Percentiles rank a stretch among this genome's conserved stretches.
phyloP scores from a whole-genome alignment of 805 yeast genomes.

The Teunomyces kruisii region DNA sequence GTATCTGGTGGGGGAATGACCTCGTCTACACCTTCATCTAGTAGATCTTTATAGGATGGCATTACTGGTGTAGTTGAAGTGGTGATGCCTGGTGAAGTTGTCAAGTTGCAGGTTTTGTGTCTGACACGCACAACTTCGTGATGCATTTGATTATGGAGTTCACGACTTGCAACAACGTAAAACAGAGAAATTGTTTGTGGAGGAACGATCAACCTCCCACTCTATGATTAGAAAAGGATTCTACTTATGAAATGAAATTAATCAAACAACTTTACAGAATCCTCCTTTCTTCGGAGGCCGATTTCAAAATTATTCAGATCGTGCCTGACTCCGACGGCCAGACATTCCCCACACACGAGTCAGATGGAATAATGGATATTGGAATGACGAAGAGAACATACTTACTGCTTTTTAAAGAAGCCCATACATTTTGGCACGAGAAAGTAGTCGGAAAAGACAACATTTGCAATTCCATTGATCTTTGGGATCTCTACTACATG shows the following conservation, averaged over 20 bases:
- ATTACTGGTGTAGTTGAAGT: background rate
- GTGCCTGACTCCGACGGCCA: slow-evolving; percentile 6
- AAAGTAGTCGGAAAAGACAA: background rate
- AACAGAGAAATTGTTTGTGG: no score
- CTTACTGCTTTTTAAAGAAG: slow-evolving; percentile 29
- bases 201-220: no score
- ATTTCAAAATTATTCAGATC: slow-evolving; percentile 10
- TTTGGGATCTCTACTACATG: slow-evolving; percentile 23
- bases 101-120: background rate
- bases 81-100: background rate
- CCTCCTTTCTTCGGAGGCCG: background rate
- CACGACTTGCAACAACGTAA: background rate
- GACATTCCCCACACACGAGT: background rate
- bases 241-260: background rate
- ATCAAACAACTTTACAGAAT: slow-evolving; percentile 1
- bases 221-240: background rate
- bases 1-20: slow-evolving; percentile 29
- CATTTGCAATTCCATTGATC: background rate
- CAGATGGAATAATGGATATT: slow-evolving; percentile 22
- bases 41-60: slow-evolving; percentile 1
- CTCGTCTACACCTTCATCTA: background rate
- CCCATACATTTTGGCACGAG: slow-evolving; percentile 30
- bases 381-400: slow-evolving; percentile 33
- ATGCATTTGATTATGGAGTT: background rate
- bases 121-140: background rate